These are phyloP conservation scores for Phaeosphaeriaceae sp. DNA, from an alignment of 2,329 filamentous ascomycete genomes.

Conservation along the genomic window DNA sequence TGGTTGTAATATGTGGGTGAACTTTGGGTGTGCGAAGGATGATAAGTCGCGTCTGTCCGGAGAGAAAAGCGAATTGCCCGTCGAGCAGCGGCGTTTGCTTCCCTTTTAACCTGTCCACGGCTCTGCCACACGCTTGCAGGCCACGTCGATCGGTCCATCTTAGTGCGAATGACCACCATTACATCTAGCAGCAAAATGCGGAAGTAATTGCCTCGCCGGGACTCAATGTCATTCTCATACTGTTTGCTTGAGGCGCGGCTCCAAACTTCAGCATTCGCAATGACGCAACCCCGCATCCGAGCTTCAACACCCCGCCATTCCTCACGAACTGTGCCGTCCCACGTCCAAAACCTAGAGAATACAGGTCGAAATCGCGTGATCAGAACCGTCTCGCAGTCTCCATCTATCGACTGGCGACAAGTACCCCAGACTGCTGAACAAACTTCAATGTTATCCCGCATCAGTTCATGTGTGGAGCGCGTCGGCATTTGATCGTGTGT, in stretches of 20 bases:
- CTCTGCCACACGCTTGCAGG: constrained; percentile 16
- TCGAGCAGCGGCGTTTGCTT: constrained; percentile 22
- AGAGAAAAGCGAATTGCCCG: neutral
- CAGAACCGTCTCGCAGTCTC: neutral
- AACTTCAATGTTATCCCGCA: neutral
- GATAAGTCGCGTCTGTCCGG: neutral
- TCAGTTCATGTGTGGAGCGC: neutral
- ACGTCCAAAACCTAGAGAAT: neutral
- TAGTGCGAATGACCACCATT: constrained; percentile 22
- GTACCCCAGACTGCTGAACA: neutral
- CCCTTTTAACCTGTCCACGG: constrained; percentile 20
- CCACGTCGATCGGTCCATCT: constrained; percentile 25
- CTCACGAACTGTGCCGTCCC: constrained; percentile 11
- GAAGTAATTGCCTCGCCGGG: constrained; percentile 25
- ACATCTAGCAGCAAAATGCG: constrained; percentile 3
- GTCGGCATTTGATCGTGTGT: neutral
- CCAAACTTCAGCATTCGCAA: constrained; percentile 1
- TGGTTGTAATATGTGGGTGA: neutral
- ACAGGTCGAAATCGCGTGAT: no score
- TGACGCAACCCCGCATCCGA: constrained; percentile 31
- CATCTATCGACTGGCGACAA: neutral
- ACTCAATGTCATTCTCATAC: constrained; percentile 8
- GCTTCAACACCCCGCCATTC: neutral
- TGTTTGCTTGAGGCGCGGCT: neutral
- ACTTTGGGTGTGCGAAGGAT: neutral